phyloP scores from a whole-genome alignment of 1,284 basidiomycete species.

The Boletus sp. region DNA sequence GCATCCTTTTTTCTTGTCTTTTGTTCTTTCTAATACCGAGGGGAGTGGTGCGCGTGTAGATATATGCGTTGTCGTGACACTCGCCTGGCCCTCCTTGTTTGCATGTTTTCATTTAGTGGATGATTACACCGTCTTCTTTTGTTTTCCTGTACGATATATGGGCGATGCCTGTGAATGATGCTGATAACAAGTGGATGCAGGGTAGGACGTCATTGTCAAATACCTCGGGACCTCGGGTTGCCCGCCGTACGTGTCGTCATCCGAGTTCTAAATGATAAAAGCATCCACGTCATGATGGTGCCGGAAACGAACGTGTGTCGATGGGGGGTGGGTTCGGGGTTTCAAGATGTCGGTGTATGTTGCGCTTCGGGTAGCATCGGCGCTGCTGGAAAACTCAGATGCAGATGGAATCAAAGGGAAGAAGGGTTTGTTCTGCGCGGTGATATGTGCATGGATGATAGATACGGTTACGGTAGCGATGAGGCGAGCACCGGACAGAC shows the following conservation, averaged over 20 bases:
- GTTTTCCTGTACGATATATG: constrained; percentile 4
- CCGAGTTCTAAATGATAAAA: too few relatives aligned
- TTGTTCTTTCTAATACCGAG: neutral
- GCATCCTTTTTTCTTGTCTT: neutral
- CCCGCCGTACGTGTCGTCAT: too few relatives aligned
- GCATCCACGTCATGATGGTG: too few relatives aligned
- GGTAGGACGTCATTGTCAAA: too few relatives aligned
- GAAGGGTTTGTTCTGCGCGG: too few relatives aligned
- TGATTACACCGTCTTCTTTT: neutral
- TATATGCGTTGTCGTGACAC: neutral
- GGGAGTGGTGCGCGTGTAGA: neutral
- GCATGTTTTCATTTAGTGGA: neutral
- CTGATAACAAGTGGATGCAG: neutral
- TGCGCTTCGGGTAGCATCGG: neutral
- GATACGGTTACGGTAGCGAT: too few relatives aligned
- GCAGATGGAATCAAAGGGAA: neutral
- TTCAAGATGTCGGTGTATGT: neutral
- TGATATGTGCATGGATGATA: too few relatives aligned
- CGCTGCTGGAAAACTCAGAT: neutral
- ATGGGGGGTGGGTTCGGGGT: too few relatives aligned
- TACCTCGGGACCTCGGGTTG: too few relatives aligned
- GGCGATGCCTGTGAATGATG: neutral
- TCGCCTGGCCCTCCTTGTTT: neutral
- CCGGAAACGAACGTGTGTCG: too few relatives aligned
- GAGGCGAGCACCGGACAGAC: too few relatives aligned